Evolutionary conservation across 768 basidiomycete genomes (phyloP).

Genomic region (Hypholoma fasciculare): DNA sequence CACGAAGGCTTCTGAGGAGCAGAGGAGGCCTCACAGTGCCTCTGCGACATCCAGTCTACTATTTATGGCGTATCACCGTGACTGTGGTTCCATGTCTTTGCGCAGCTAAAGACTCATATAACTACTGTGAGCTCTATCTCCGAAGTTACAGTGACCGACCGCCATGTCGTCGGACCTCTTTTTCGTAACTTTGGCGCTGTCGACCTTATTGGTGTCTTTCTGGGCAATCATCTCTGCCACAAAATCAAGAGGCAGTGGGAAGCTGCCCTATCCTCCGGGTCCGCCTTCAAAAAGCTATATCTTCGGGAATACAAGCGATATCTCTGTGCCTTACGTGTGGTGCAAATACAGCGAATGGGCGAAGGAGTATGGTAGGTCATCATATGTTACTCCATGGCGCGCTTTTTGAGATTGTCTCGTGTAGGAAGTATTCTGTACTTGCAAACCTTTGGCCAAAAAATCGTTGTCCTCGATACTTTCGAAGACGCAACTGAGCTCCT

Average conservation of each 20-base stretch:
- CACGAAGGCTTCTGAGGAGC: too few species aligned
- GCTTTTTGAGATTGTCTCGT: background rate
- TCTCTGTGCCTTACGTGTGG: background rate
- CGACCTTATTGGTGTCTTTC: background rate
- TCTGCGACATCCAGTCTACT: too few species aligned
- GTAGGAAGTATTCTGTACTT: background rate
- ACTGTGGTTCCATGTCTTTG: too few species aligned
- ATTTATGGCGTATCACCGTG: too few species aligned
- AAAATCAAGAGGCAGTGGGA: background rate
- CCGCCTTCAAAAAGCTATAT: background rate
- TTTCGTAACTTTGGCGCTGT: background rate
- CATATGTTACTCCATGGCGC: background rate
- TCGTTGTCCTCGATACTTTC: background rate
- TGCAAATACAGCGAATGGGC: background rate
- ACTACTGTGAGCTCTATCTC: too few species aligned
- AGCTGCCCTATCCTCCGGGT: background rate
- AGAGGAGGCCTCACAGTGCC: too few species aligned
- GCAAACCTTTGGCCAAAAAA: background rate
- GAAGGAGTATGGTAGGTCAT: background rate
- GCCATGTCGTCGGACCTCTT: too few species aligned
- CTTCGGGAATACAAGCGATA: background rate
- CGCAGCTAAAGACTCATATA: too few species aligned
- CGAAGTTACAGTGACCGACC: too few species aligned
- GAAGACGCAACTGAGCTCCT: background rate
- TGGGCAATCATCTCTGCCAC: too few species aligned